These are phyloP conservation scores for Erythrobasidium yunnanense DNA, from an alignment of 768 basidiomycete species.

Conservation along the genomic window DNA sequence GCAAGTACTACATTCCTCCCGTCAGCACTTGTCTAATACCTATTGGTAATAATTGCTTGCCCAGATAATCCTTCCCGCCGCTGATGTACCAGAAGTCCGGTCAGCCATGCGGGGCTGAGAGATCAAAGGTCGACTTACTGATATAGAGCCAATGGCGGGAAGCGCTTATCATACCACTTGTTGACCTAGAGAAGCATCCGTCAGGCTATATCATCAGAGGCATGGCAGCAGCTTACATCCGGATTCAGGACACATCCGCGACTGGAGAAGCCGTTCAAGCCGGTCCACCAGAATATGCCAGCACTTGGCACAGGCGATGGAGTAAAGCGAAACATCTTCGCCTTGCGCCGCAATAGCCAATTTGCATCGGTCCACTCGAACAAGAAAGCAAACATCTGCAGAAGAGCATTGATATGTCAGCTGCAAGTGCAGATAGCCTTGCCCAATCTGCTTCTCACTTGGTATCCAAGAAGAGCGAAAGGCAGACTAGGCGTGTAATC, in stretches of 20 bases:
- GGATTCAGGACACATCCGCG: conserved; percentile 43
- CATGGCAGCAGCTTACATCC: neutral
- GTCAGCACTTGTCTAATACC: neutral
- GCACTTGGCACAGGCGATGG: conserved; percentile 47
- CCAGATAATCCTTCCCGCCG: conserved; percentile 46
- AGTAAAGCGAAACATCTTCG: conserved; percentile 50
- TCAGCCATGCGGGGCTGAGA: too few species aligned
- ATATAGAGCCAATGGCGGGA: conserved; percentile 46
- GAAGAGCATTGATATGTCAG: conserved; percentile 45
- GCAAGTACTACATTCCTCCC: conserved; percentile 39
- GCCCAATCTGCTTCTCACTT: too few species aligned
- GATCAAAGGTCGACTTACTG: conserved; percentile 35
- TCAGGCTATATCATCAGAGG: too few species aligned
- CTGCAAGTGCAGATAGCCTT: too few species aligned
- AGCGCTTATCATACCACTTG: conserved; percentile 47
- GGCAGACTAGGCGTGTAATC: conserved; percentile 45
- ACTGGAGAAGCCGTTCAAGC: conserved; percentile 46
- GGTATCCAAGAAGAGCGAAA: conserved; percentile 45
- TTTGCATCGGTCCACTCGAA: conserved; percentile 49
- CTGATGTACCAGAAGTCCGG: too few species aligned
- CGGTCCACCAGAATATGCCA: conserved; percentile 47
- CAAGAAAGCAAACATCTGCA: conserved; percentile 48
- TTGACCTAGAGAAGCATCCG: conserved; percentile 36
- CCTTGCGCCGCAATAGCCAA: conserved; percentile 46
- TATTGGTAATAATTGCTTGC: conserved; percentile 6